Evolutionary conservation across 192 early-diverging fungal species (phyloP), one percentile per base, ranked within the genome.

Genomic region (Coemansia sp.): DNA sequence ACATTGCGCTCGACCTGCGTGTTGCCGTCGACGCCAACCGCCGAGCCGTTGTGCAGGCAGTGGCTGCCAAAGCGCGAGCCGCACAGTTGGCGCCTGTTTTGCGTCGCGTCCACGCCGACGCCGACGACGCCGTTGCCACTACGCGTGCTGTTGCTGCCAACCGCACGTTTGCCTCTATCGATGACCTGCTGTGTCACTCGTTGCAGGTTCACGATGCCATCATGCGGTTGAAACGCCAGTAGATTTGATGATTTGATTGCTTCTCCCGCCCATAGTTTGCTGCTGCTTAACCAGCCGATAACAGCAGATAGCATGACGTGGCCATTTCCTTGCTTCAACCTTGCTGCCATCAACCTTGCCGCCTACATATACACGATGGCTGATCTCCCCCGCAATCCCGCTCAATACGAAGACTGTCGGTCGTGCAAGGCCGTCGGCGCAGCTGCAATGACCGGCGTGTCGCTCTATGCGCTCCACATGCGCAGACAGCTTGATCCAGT

Each of bases 151-250:
- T 79, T 17, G 29, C 60, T 21, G 43, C 56, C 48, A 72, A 62
- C 2, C 29, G 55, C 4, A 65, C 73, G 57, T 79, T 79, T 41
- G 64, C 47, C 2, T 70, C 67, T 37, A 73, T 79, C 57, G 70
- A 65, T 22, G 77, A 79, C 23, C 68, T 79, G 3, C 65, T 79
- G 47, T 70, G 77, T 62, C 77, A 67, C 54, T 73, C 77, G 38
- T 51, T 79, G 9, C 77, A 74, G 65, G 71, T 79, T 3, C 70
- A 70, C 35, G 77, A 79, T 49, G 65, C 66, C 9, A 79, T 79
- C 11, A 15, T n/a, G 19, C 43, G 32, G 5, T 32, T 32, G 32
- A 32, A 32, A 2, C 59, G 22, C 24, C 41, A 43, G 15, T 11
- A 11, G 14, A 43, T 2, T n/a, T 15, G 41, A 2, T 15, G 41